Base-by-base conservation (phyloP, 225 moss, liverwort and hornwort genomes). In the Thuidium tamariscinum region DNA sequence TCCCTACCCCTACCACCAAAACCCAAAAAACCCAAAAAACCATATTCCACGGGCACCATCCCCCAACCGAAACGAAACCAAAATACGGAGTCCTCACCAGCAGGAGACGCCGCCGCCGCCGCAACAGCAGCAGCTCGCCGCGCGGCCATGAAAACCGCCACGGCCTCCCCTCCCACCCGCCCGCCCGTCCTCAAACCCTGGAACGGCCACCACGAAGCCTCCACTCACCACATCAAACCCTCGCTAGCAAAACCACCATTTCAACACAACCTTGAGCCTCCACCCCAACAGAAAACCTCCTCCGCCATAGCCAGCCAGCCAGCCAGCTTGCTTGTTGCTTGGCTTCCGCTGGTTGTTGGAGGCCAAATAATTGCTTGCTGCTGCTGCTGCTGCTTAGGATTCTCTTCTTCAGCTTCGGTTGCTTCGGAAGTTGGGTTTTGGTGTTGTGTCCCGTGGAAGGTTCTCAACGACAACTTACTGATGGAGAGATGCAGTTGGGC, bases 71-170 rank as follows among this genome's bases (percentile, higher is more conserved):
- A 30, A 23, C 22, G 4, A 20, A 70, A 80, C 48, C 9, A 13
- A 56, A 68, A 19, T 6, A 88, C 17, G 5, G 5, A 18, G 16
- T 65, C 18, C 89, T 69, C 75, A 90, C 90, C 91, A 77, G 91
- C 93, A 77, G 91, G 91, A 87, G 92, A 80, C 82, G 91, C 89
- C 75, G 93, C 91, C 86, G 91, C 90, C 69, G 93, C 90, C 59
- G 93, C 89, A 77, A 88, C 86, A 91, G 88, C 89, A 86, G 90
- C 87, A 88, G 90, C 91, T 92, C 93, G 90, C 89, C 92, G 93
- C 81, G 93, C 93, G 89, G 92, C 93, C 93, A 93, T 93, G 89
- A 83, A 87, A 90, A 87, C 87, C n/a, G 83, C 57, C 76, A 83
- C 55, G 67, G 37, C 77, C 72, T 49, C 79, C 60, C 48, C 82